These are phyloP conservation scores for Ambrosia hybrid DNA, from an alignment of 140 eudicot genomes.

Conservation along the genomic window DNA sequence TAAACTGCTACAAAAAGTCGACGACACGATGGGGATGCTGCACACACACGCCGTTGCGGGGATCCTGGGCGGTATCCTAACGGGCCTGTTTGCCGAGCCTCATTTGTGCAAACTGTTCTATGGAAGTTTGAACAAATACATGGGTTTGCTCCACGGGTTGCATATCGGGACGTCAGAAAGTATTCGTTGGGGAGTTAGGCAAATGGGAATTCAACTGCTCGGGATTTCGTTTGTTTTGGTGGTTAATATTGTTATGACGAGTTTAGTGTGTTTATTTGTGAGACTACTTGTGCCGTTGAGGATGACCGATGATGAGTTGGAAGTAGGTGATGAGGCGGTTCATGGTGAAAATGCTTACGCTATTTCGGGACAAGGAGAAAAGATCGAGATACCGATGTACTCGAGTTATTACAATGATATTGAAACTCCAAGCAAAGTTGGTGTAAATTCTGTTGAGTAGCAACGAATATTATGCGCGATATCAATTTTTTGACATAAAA, in stretches of 20 bases:
- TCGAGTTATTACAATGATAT: conserved; percentile 41
- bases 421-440: conserved; percentile 29
- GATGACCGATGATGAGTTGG: conserved; percentile 65
- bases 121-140: conserved; percentile 37
- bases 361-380: conserved; percentile 71
- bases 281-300: conserved; percentile 58
- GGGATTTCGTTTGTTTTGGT: conserved; percentile 50
- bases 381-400: conserved; percentile 36
- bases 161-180: conserved; percentile 27
- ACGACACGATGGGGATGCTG: conserved; percentile 72
- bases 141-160: conserved; percentile 55
- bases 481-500: background rate
- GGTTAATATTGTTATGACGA: conserved; percentile 58
- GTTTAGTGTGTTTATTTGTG: conserved; percentile 57
- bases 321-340: conserved; percentile 69
- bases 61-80: conserved; percentile 62
- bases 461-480: background rate
- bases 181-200: conserved; percentile 46
- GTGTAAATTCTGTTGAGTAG: conserved; percentile 22
- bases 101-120: conserved; percentile 45
- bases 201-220: conserved; percentile 60
- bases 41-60: conserved; percentile 84
- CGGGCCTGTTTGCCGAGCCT: conserved; percentile 71
- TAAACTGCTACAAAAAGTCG: conserved; percentile 51
- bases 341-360: conserved; percentile 90